Base-by-base conservation (phyloP, 169 alveolate species). In the Plasmodium relictum region DNA sequence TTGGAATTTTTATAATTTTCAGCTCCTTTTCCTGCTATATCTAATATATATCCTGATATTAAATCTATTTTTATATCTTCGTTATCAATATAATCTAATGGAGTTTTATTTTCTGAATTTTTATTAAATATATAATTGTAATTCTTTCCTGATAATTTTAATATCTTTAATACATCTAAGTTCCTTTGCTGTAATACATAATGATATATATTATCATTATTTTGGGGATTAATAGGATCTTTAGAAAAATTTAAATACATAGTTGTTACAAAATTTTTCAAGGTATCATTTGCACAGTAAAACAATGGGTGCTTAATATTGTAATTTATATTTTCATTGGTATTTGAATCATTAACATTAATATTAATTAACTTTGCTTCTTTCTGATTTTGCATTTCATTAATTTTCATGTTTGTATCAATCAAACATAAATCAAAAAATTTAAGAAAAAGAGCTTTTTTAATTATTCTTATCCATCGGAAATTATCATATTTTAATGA, bases 11-110 rank as follows among this genome's bases (percentile, higher is more conserved):
- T 92, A 71, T 94, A 94, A 76, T 44, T 48, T 6, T 88, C 93
- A 8, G 96, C 93, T 16, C 96, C 96, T 41, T 94, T 89, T 0
- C 94, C 62, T 0, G 96, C 96, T 22, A 92, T 58, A 37, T 94
- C 93, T 50, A 94, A 87, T 5, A 94, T 89, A 44, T 85, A 76
- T 8, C 76, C 74, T n/a, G 76, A 61, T 52, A 89, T 68, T 42
- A 94, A 70, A 50, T 94, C 96, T 39, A 50, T 69, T 56, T 74
- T 88, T 18, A 92, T 56, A 7, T 44, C 88, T 39, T 86, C 93
- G 20, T 72, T 74, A 4, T 86, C 92, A 44, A 92, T 24, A 68
- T 92, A 72, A 20, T 92, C 94, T 20, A 94, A 83, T 7, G 96
- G 96, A 1, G 96, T 89, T 59, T 89, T 87, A 39, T 87, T 66